phyloP scores from a whole-genome alignment of 2,329 filamentous ascomycete species.

The Colletotrichum sp. region DNA sequence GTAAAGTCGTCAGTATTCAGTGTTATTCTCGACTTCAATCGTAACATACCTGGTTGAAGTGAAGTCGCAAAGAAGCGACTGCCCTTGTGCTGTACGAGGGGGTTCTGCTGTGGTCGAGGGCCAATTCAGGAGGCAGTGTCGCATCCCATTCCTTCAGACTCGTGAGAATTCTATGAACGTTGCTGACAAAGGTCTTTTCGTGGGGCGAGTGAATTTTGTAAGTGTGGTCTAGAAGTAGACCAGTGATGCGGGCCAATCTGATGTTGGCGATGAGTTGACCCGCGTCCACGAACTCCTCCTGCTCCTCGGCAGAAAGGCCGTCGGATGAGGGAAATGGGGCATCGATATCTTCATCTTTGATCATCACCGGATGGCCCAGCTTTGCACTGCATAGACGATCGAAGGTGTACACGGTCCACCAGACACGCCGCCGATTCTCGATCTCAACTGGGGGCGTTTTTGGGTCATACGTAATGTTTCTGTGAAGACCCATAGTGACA shows the following conservation, averaged over 20 bases:
- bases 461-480: constrained; percentile 27
- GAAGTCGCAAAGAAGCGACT: constrained; percentile 37
- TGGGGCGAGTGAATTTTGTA: neutral
- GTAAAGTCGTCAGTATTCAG: neutral
- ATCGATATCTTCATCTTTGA: constrained; percentile 35
- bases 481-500: constrained; percentile 47
- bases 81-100: neutral
- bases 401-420: constrained; percentile 38
- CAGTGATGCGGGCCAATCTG: constrained; percentile 31
- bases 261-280: constrained; percentile 29
- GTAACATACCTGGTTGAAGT: constrained; percentile 24
- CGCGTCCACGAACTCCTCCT: constrained; percentile 32
- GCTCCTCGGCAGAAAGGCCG: constrained; percentile 27
- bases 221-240: neutral
- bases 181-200: neutral
- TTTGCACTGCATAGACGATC: constrained; percentile 35
- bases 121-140: neutral
- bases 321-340: constrained; percentile 32
- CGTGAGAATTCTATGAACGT: neutral
- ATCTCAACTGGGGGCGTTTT: constrained; percentile 28
- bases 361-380: constrained; percentile 31
- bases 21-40: neutral
- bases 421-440: constrained; percentile 49
- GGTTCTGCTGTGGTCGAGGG: neutral
- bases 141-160: neutral